Conservation (phyloP, 768 basidiomycete genomes). For the Xerocomellus dryophilus region DNA sequence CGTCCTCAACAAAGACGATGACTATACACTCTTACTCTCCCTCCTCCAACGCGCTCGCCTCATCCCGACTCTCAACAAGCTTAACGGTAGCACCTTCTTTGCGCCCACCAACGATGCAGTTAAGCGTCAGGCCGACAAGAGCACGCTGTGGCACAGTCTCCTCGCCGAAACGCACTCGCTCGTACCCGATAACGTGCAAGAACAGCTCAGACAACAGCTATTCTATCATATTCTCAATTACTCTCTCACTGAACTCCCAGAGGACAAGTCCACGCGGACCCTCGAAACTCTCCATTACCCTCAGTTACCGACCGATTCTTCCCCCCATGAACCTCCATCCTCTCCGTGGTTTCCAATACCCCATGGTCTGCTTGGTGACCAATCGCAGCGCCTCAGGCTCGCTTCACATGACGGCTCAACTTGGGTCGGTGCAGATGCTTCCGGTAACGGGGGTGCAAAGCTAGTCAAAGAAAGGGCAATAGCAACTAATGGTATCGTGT, state of each 20-base stretch:
- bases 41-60: conserved; percentile 84
- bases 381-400: conserved; percentile 78
- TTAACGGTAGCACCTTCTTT: conserved; percentile 82
- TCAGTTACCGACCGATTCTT: conserved; percentile 51
- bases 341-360: conserved; percentile 87
- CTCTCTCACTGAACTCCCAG: conserved; percentile 50
- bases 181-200: conserved; percentile 75
- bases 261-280: conserved; percentile 36
- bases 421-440: conserved; percentile 73
- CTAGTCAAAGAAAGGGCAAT: conserved; percentile 55
- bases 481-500: conserved; percentile 72
- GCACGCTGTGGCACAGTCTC: conserved; percentile 32
- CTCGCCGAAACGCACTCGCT: conserved; percentile 28
- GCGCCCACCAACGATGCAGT: conserved; percentile 96
- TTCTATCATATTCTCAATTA: conserved; percentile 93
- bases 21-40: conserved; percentile 71
- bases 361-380: conserved; percentile 74
- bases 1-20: conserved; percentile 66
- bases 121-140: conserved; percentile 40
- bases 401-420: conserved; percentile 45
- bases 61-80: conserved; percentile 86
- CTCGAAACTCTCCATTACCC: conserved; percentile 73
- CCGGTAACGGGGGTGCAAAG: conserved; percentile 69
- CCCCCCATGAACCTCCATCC: conserved; percentile 63
- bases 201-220: conserved; percentile 82